Conservation (phyloP, 208 protist genomes). For the Wallacemonas rigidus region DNA sequence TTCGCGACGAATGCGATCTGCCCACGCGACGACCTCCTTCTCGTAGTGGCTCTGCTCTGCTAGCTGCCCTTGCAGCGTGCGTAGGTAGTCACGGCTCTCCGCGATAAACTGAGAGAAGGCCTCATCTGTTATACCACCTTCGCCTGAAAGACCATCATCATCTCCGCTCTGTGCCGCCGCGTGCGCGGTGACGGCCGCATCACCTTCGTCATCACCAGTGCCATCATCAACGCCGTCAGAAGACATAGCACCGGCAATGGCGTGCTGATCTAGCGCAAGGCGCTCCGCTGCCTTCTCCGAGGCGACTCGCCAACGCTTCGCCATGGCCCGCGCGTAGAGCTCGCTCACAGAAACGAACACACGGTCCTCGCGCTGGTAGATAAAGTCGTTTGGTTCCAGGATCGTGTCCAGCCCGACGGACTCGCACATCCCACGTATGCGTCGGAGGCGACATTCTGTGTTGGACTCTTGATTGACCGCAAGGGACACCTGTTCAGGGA, state of each 20-base stretch:
- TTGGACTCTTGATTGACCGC: constrained; percentile 32
- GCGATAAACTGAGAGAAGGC: constrained; percentile 11
- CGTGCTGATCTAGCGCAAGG: constrained; percentile 7
- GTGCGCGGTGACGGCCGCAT: neutral
- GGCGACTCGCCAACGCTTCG: constrained; percentile 2
- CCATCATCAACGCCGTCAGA: constrained; percentile 3
- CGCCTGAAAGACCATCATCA: neutral
- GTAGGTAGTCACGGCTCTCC: constrained; percentile 12
- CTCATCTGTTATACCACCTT: constrained; percentile 2
- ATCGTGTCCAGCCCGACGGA: constrained; percentile 41
- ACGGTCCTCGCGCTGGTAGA: constrained; percentile 64
- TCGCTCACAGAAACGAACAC: constrained; percentile 60
- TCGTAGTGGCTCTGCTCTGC: constrained; percentile 19
- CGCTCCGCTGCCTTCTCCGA: constrained; percentile 19
- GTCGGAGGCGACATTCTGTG: constrained; percentile 43
- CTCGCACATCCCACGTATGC: constrained; percentile 46
- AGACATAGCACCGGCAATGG: neutral
- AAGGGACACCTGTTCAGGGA: constrained; percentile 34
- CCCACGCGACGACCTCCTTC: constrained; percentile 21
- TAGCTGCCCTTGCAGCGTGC: constrained; percentile 6
- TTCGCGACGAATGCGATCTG: constrained; percentile 17
- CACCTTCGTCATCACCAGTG: neutral
- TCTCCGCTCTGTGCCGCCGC: neutral
- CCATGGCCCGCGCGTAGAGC: constrained; percentile 37
- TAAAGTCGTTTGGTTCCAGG: constrained; percentile 63